Base-by-base conservation (phyloP, 108 stramenopile genomes). In the Fragilaria crotonensis region DNA sequence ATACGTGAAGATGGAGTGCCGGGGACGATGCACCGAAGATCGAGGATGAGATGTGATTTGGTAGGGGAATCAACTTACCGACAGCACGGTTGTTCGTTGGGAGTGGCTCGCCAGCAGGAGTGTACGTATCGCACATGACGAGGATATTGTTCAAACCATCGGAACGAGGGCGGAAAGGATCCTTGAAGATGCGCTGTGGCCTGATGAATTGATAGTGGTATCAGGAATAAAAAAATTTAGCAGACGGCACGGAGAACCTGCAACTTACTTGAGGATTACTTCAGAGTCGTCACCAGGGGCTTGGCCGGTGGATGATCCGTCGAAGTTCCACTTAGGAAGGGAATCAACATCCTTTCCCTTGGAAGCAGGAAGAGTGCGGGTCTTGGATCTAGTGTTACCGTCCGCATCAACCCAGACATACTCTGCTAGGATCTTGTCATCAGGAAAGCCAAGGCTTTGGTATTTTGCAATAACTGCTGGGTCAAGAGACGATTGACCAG, bases 211-310 rank as follows among this genome's bases (percentile, higher is more conserved):
- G n/a, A n/a, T n/a, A n/a, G 14, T 41, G 14, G n/a, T n/a, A n/a
- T n/a, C n/a, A n/a, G n/a, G n/a, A n/a, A n/a, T n/a, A n/a, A n/a
- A n/a, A n/a, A n/a, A n/a, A n/a, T n/a, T n/a, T n/a, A n/a, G n/a
- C n/a, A n/a, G n/a, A n/a, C n/a, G n/a, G n/a, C n/a, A n/a, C n/a
- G n/a, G n/a, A n/a, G n/a, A n/a, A n/a, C n/a, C n/a, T n/a, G n/a
- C 14, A 11, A 41, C 36, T 41, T 41, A 41, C 36, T 41, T 41
- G 22, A 90, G 68, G 66, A 95, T 94, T 31, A 97, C 96, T 68
- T 97, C 96, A 25, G 88, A 90, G 61, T 97, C 97, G 49, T 96
- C 91, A n/a, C 97, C 95, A 9, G 95, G 95, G 26, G 97, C 97
- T 73, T 98, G 97, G 25, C 71, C 89, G 44, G 97, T 98, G 27